Percentiles rank a stretch among this genome's conserved stretches.
Evolutionary conservation across 2,329 filamentous ascomycete genomes (phyloP).

Genomic region (Penicillium paneum): DNA sequence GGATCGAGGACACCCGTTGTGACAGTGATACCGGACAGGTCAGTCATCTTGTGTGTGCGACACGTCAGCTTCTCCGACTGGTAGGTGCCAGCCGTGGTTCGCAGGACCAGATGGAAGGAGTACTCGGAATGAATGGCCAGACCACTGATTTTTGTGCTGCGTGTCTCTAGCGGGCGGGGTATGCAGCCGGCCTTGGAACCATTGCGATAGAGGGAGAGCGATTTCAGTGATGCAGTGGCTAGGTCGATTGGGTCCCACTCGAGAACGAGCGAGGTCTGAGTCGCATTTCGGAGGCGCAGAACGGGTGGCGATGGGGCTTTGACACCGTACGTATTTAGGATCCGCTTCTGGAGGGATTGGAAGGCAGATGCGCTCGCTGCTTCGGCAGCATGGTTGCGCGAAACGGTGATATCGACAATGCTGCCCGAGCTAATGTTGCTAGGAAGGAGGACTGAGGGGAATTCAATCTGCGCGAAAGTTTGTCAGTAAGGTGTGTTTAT

Average conservation of each 20-base stretch:
- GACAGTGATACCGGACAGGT: slow-evolving; percentile 91
- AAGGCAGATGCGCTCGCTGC: slow-evolving; percentile 71
- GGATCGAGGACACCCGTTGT: slow-evolving; percentile 82
- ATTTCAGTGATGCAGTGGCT: slow-evolving; percentile 86
- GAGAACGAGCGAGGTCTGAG: slow-evolving; percentile 95
- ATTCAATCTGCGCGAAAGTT: slow-evolving; percentile 72
- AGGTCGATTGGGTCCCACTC: slow-evolving; percentile 96
- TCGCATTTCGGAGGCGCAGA: slow-evolving; percentile 91
- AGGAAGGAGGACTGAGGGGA: slow-evolving; percentile 93
- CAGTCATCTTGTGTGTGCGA: slow-evolving; percentile 97
- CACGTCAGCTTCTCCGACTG: slow-evolving; percentile 79
- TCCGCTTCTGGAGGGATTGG: slow-evolving; percentile 79
- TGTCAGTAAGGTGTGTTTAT: not conserved
- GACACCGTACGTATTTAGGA: slow-evolving; percentile 81
- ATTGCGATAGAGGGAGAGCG: slow-evolving; percentile 88
- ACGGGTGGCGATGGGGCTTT: slow-evolving; percentile 71
- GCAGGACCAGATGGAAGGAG: slow-evolving; percentile 85
- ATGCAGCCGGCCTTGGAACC: slow-evolving; percentile 95
- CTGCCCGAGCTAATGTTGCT: slow-evolving; percentile 92
- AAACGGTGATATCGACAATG: slow-evolving; percentile 96
- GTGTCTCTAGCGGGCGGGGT: slow-evolving; percentile 78
- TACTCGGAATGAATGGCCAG: slow-evolving; percentile 97
- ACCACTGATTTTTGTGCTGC: slow-evolving; percentile 94
- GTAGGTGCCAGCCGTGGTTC: slow-evolving; percentile 85
- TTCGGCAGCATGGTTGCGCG: slow-evolving; percentile 80